Percentiles rank a stretch among this genome's conserved stretches.
These are phyloP conservation scores for Aspergillus pseudonomiae DNA, from an alignment of 2,329 filamentous ascomycete genomes.

Conservation along the genomic window DNA sequence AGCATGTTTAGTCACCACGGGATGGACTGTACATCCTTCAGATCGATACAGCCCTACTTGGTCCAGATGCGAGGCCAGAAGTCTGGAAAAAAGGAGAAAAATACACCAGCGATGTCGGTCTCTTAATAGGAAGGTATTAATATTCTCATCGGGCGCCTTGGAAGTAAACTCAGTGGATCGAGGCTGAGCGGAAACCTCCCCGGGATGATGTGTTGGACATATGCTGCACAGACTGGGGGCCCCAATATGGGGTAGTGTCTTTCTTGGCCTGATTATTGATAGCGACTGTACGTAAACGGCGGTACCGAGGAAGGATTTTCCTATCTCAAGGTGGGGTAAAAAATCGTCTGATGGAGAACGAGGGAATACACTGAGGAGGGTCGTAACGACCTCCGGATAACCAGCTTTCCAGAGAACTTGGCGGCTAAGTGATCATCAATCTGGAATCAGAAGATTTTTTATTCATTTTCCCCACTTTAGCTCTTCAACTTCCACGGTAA, in stretches of 20 bases:
- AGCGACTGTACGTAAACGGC: conserved; percentile 1
- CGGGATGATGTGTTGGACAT: conserved; percentile 15
- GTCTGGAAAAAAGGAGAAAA: background rate
- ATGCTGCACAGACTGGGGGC: conserved; percentile 10
- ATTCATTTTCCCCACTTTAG: background rate
- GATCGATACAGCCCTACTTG: conserved; percentile 4
- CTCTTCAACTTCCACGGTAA: background rate
- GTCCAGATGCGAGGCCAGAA: background rate
- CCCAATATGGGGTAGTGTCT: conserved; percentile 3
- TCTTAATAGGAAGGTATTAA: background rate
- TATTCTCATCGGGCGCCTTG: background rate
- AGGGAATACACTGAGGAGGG: background rate
- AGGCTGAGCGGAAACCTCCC: conserved; percentile 1
- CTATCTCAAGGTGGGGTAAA: conserved; percentile 16
- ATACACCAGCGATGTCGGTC: background rate
- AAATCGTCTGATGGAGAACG: conserved; percentile 2
- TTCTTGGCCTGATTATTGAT: background rate
- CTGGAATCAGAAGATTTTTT: background rate
- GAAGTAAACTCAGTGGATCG: background rate
- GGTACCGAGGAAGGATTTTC: conserved; percentile 8
- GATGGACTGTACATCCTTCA: background rate
- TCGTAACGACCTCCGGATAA: conserved; percentile 9
- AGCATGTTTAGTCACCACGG: conserved; percentile 4
- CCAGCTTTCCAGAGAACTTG: conserved; percentile 12
- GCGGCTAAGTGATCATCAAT: conserved; percentile 9